Evolutionary conservation across 768 basidiomycete species (phyloP).

Genomic region (Collybiopsis confluens): DNA sequence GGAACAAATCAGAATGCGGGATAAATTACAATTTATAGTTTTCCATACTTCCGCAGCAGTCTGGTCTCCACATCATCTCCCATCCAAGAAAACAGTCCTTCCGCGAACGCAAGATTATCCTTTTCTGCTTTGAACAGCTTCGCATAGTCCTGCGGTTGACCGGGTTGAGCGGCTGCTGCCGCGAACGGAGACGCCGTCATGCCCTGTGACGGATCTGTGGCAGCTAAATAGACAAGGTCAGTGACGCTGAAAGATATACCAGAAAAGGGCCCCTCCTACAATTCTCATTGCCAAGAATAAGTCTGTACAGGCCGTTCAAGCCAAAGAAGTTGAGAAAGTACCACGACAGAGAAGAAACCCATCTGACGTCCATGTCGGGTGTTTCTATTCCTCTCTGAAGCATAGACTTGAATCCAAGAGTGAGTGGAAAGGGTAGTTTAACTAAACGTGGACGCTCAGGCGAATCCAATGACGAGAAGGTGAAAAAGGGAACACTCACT

Average conservation of each 20-base stretch:
- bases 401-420: constrained; percentile 96
- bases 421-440: constrained; percentile 94
- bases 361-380: constrained; percentile 95
- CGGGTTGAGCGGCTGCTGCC: constrained; percentile 39
- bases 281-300: constrained; percentile 88
- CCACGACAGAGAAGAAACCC: constrained; percentile 99
- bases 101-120: constrained; percentile 90
- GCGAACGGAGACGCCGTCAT: constrained; percentile 72
- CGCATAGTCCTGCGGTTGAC: constrained; percentile 75
- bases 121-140: constrained; percentile 90
- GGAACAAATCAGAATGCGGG: not conserved
- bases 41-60: constrained; percentile 71
- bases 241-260: constrained; percentile 12
- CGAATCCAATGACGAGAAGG: not conserved
- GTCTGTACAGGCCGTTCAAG: constrained; percentile 90
- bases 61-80: constrained; percentile 78
- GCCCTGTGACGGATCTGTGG: constrained; percentile 75
- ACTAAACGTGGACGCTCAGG: constrained; percentile 41
- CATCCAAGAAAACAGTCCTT: constrained; percentile 81
- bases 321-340: constrained; percentile 99
- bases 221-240: constrained; percentile 31
- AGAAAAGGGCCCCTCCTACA: constrained; percentile 51
- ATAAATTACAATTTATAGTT: constrained; percentile 5
- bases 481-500: constrained; percentile 50
- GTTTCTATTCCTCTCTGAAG: constrained; percentile 94